These are phyloP conservation scores for Monosporascus sp. DNA, from an alignment of 2,329 filamentous ascomycete genomes.

Conservation along the genomic window DNA sequence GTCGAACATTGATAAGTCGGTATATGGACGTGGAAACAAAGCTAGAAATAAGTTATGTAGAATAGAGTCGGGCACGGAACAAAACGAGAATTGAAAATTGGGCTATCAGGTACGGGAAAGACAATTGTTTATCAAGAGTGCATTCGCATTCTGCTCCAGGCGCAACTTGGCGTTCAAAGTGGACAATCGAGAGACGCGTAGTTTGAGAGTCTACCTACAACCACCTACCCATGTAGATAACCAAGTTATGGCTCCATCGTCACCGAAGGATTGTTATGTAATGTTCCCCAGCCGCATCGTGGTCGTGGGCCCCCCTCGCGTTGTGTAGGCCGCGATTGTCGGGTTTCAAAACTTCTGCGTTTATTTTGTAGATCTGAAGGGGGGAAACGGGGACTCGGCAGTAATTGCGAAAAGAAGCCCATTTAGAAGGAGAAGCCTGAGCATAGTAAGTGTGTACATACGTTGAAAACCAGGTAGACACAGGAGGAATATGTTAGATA, in stretches of 20 bases:
- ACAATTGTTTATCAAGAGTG: too few species aligned
- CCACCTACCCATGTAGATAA: neutral
- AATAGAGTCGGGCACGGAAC: too few species aligned
- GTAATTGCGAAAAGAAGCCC: neutral
- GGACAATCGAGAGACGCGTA: too few species aligned
- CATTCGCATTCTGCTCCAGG: too few species aligned
- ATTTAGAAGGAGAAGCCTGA: neutral
- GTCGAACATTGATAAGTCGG: too few species aligned
- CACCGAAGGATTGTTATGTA: neutral
- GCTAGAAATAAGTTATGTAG: too few species aligned
- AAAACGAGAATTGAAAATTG: too few species aligned
- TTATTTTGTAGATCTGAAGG: conserved; percentile 1
- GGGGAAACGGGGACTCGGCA: neutral
- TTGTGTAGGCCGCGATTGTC: conserved; percentile 21
- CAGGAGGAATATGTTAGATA: neutral
- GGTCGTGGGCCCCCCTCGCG: conserved; percentile 15
- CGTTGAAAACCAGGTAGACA: neutral
- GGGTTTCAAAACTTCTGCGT: conserved; percentile 10
- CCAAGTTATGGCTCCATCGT: neutral
- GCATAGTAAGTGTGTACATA: neutral
- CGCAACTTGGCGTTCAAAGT: too few species aligned
- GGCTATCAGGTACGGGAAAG: too few species aligned
- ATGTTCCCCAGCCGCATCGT: neutral
- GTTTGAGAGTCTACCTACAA: too few species aligned
- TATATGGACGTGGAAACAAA: too few species aligned